Evolutionary conservation across 75 land plant genomes (phyloP).

Genomic region (Larix kaempferi): DNA sequence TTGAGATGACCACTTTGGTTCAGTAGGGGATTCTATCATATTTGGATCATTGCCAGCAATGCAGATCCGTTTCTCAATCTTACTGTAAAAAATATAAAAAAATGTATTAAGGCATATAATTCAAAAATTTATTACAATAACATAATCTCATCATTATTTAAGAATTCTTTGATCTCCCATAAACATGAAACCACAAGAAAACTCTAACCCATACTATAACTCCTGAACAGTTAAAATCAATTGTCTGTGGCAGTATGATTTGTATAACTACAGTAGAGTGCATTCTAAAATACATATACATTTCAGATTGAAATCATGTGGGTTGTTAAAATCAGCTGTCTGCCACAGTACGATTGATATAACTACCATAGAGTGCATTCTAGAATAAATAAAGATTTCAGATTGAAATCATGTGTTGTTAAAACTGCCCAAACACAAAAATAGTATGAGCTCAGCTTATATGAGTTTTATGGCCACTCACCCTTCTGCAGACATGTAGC

Average conservation of each 20-base stretch:
- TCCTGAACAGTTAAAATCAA: background rate
- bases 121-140: background rate
- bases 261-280: background rate
- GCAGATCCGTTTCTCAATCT: constrained; percentile 47
- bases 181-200: background rate
- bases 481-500: constrained; percentile 77
- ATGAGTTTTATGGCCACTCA: constrained; percentile 25
- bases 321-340: background rate
- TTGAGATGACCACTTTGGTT: constrained; percentile 93
- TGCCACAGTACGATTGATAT: background rate
- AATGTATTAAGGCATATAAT: background rate
- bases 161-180: background rate
- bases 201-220: background rate
- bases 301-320: background rate
- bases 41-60: constrained; percentile 76
- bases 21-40: constrained; percentile 79
- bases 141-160: background rate
- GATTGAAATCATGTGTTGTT: background rate
- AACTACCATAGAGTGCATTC: background rate
- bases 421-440: background rate
- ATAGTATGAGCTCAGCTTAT: background rate
- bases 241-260: background rate
- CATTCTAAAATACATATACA: background rate
- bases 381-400: background rate
- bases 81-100: constrained; percentile 32